These are phyloP conservation scores for Metschnikowia colocasiae DNA, from an alignment of 805 yeast genomes.

Conservation along the genomic window DNA sequence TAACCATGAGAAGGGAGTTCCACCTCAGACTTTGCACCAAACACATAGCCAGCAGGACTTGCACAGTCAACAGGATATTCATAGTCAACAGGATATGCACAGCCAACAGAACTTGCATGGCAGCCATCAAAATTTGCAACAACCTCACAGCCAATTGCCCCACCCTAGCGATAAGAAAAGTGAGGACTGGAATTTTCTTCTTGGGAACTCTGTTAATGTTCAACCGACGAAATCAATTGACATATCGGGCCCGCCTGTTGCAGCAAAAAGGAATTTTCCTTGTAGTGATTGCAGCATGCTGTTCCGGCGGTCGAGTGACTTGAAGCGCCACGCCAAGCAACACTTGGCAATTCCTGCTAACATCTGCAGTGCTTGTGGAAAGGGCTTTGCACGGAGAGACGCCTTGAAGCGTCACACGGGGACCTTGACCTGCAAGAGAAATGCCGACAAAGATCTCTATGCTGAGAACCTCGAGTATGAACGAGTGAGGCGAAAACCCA, in stretches of 20 bases:
- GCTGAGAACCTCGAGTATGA: constrained; percentile 28
- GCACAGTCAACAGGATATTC: not conserved
- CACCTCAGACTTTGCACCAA: not conserved
- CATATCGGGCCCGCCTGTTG: not conserved
- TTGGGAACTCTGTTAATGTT: constrained; percentile 10
- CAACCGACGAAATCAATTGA: constrained; percentile 5
- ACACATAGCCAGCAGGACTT: not conserved
- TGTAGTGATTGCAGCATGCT: constrained; percentile 61
- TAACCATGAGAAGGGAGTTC: constrained; percentile 11
- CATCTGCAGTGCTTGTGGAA: constrained; percentile 71
- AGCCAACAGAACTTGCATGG: not conserved
- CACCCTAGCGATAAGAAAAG: constrained; percentile 16
- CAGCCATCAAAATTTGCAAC: not conserved
- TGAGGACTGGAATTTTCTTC: constrained; percentile 33
- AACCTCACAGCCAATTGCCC: constrained; percentile 5
- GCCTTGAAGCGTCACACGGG: constrained; percentile 74
- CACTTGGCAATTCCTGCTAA: constrained; percentile 71
- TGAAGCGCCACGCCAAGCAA: constrained; percentile 72
- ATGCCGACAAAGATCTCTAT: constrained; percentile 51
- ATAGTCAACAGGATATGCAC: not conserved
- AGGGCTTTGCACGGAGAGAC: constrained; percentile 81
- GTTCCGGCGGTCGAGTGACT: constrained; percentile 65
- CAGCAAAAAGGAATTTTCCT: constrained; percentile 39
- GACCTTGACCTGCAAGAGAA: constrained; percentile 71
- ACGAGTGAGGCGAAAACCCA: constrained; percentile 1